Evolutionary conservation across 345 rosid genomes (phyloP).

Genomic region (Sonneratia alba): DNA sequence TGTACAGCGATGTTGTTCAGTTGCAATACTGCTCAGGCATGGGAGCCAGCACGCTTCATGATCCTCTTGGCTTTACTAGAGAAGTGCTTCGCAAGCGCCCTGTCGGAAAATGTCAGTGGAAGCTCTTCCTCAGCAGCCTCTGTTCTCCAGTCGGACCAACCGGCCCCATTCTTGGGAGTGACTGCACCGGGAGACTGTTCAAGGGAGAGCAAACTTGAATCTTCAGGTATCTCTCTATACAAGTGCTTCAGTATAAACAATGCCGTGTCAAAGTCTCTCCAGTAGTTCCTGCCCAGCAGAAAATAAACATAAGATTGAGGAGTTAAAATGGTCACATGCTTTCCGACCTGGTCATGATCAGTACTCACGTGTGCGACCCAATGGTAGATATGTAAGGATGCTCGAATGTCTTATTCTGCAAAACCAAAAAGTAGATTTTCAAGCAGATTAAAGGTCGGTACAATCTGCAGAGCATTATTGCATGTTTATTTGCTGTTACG

Average conservation of each 20-base stretch:
- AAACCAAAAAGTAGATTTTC: constrained; percentile 10
- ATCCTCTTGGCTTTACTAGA: constrained; percentile 49
- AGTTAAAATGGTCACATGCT: neutral
- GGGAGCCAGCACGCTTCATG: constrained; percentile 3
- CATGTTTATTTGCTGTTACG: constrained; percentile 10
- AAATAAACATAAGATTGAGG: neutral
- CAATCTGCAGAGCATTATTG: neutral
- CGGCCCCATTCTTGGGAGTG: constrained; percentile 23
- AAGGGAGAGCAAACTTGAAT: constrained; percentile 26
- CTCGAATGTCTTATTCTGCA: constrained; percentile 83
- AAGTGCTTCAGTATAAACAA: constrained; percentile 84
- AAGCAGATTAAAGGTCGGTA: neutral
- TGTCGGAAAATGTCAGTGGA: constrained; percentile 71
- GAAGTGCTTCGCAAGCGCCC: constrained; percentile 32
- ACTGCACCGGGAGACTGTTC: constrained; percentile 14
- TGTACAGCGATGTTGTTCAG: neutral
- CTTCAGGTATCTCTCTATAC: constrained; percentile 63
- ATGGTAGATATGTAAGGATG: constrained; percentile 93
- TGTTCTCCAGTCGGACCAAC: constrained; percentile 34
- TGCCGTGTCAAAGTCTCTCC: constrained; percentile 67
- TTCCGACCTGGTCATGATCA: too few species aligned
- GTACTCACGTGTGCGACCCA: constrained; percentile 85
- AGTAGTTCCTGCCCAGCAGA: constrained; percentile 62
- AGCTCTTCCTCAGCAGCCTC: constrained; percentile 54
- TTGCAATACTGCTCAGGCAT: neutral